Percentiles rank a stretch among this genome's conserved stretches.
Evolutionary conservation across 2,329 filamentous ascomycete genomes (phyloP).

Genomic region (Cladophialophora exuberans): DNA sequence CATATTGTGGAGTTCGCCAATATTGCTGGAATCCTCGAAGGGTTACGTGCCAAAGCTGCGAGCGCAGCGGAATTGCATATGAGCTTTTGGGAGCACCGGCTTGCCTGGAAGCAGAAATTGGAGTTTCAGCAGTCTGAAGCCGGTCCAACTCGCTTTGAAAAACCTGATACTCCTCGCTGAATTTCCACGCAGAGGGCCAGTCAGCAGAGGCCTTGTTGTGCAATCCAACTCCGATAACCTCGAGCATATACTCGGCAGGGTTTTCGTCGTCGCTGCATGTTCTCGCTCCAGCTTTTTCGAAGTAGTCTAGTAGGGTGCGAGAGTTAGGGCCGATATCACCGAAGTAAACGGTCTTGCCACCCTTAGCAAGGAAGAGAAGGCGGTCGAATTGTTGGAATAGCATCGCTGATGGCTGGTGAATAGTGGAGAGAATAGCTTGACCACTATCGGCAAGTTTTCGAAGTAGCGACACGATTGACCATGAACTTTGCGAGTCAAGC

Average conservation of each 20-base stretch:
- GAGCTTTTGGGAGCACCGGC: slow-evolving; percentile 51
- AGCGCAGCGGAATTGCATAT: slow-evolving; percentile 73
- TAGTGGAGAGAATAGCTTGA: slow-evolving; percentile 59
- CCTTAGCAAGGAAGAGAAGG: slow-evolving; percentile 74
- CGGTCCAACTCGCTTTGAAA: slow-evolving; percentile 60
- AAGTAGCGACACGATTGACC: slow-evolving; percentile 65
- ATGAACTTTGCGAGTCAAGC: slow-evolving; percentile 66
- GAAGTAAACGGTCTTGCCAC: slow-evolving; percentile 79
- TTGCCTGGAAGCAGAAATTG: neutral
- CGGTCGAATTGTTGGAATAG: slow-evolving; percentile 66
- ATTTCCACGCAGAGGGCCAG: slow-evolving; percentile 66
- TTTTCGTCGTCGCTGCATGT: slow-evolving; percentile 63
- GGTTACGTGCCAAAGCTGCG: slow-evolving; percentile 69
- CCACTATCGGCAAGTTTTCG: slow-evolving; percentile 60
- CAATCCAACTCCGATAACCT: slow-evolving; percentile 53
- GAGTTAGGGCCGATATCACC: slow-evolving; percentile 67
- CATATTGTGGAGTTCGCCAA: slow-evolving; percentile 82
- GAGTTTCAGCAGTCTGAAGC: slow-evolving; percentile 48
- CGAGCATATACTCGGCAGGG: slow-evolving; percentile 64
- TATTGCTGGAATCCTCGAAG: slow-evolving; percentile 84
- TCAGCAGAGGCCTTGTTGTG: slow-evolving; percentile 66
- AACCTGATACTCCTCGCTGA: slow-evolving; percentile 58
- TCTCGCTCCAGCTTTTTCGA: slow-evolving; percentile 68
- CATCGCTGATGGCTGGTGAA: slow-evolving; percentile 59
- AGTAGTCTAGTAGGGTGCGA: slow-evolving; percentile 69